Evolutionary conservation across 2,329 filamentous ascomycete genomes (phyloP).

Genomic region (Teratosphaeria destructans): DNA sequence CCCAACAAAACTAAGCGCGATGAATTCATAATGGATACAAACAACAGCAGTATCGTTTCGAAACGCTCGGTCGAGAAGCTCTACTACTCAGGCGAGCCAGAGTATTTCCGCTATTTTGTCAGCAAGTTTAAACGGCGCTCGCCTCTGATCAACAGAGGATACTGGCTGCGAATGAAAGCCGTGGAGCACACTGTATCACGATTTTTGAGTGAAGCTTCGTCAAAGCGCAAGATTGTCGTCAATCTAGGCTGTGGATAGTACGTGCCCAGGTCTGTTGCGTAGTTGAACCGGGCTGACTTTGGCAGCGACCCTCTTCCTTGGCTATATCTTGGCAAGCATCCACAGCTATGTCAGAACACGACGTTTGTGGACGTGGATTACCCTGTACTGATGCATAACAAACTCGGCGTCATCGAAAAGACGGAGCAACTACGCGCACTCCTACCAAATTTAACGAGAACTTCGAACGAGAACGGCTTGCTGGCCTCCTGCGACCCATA

Average conservation of each 20-base stretch:
- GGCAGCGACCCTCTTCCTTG: slow-evolving; percentile 76
- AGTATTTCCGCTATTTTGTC: slow-evolving; percentile 83
- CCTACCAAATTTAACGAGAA: slow-evolving; percentile 28
- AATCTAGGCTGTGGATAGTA: slow-evolving; percentile 87
- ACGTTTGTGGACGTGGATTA: slow-evolving; percentile 83
- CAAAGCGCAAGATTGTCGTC: slow-evolving; percentile 60
- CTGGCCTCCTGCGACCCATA: slow-evolving; percentile 61
- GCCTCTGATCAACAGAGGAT: slow-evolving; percentile 84
- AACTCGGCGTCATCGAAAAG: slow-evolving; percentile 55
- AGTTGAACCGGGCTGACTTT: background rate
- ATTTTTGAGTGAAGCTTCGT: slow-evolving; percentile 54
- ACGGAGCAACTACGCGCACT: slow-evolving; percentile 50
- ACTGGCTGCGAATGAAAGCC: slow-evolving; percentile 74
- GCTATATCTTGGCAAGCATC: slow-evolving; percentile 63
- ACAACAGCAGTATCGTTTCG: slow-evolving; percentile 83
- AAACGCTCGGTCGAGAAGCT: slow-evolving; percentile 87
- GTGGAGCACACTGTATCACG: slow-evolving; percentile 63
- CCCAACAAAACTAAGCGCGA: slow-evolving; percentile 21
- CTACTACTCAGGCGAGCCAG: slow-evolving; percentile 65
- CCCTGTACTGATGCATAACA: slow-evolving; percentile 65
- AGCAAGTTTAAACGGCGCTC: slow-evolving; percentile 70
- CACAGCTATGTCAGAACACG: slow-evolving; percentile 45
- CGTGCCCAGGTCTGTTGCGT: slow-evolving; percentile 18
- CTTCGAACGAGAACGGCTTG: slow-evolving; percentile 34
- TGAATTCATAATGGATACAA: slow-evolving; percentile 47